A percentile compares a stretch with the other conserved stretches of the same genome.
phyloP scores from a whole-genome alignment of 1,284 basidiomycete species.

The Cryptococcus sp. region DNA sequence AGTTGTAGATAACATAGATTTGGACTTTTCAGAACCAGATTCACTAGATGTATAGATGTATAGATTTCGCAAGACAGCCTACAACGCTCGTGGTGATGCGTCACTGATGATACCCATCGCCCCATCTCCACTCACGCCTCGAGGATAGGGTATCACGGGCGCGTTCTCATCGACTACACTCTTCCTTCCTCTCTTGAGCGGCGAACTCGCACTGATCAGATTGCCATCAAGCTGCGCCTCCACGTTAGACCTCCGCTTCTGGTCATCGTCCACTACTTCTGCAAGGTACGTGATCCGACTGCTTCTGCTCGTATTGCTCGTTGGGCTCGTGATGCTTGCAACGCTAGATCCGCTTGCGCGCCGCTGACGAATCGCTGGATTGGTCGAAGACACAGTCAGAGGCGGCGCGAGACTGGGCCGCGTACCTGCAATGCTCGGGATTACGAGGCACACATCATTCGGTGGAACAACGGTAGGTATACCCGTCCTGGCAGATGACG shows the following conservation, averaged over 20 bases:
- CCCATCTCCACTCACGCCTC: not conserved
- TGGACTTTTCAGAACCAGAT: too few relatives aligned
- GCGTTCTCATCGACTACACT: not conserved
- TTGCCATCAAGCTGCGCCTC: not conserved
- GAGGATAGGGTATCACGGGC: not conserved
- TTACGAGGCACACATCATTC: not conserved
- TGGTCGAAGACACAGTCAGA: too few relatives aligned
- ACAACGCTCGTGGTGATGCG: too few relatives aligned
- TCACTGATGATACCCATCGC: not conserved
- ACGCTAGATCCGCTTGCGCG: too few relatives aligned
- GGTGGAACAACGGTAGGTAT: too few relatives aligned
- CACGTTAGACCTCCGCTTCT: constrained; percentile 3
- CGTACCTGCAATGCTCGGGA: not conserved
- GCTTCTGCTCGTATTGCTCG: not conserved
- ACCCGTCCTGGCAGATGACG: too few relatives aligned
- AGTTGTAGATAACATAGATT: too few relatives aligned
- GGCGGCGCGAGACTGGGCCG: too few relatives aligned
- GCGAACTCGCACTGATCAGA: not conserved
- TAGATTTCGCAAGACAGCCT: too few relatives aligned
- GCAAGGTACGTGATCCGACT: constrained; percentile 29
- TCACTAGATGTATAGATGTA: too few relatives aligned
- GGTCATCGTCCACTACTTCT: constrained; percentile 20
- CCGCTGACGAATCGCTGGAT: too few relatives aligned
- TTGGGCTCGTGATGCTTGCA: too few relatives aligned
- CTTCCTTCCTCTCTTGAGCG: not conserved